Percentiles rank a stretch among this genome's conserved stretches.
Evolutionary conservation across 768 basidiomycete genomes (phyloP).

Genomic region (Agrocybe praecox): DNA sequence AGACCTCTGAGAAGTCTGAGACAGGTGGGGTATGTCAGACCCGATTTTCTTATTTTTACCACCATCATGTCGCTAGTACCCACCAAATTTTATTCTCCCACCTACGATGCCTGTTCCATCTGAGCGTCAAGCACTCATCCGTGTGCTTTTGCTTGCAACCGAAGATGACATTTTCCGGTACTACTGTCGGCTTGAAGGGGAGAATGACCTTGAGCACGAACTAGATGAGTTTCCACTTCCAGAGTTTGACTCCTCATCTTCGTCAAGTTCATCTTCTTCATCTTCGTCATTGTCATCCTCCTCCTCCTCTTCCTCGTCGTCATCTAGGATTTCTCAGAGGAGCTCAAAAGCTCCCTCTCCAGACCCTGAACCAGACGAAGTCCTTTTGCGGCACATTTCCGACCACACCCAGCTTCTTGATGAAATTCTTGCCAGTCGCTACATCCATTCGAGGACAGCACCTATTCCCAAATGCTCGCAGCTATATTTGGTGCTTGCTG

Average conservation of each 20-base stretch:
- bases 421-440: slow-evolving; percentile 5
- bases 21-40: too few species aligned
- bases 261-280: too few species aligned
- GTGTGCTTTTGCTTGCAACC: slow-evolving; percentile 9
- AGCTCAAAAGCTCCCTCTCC: too few species aligned
- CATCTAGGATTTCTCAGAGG: background rate
- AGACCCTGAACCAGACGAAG: background rate
- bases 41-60: too few species aligned
- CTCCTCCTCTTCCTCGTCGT: slow-evolving; percentile 4
- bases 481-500: too few species aligned
- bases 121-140: slow-evolving; percentile 13
- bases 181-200: background rate
- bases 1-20: too few species aligned
- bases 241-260: too few species aligned
- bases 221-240: background rate
- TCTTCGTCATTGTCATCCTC: background rate
- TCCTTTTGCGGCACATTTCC: background rate
- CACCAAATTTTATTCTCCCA: too few species aligned
- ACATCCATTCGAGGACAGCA: slow-evolving; percentile 9
- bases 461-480: too few species aligned
- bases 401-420: slow-evolving; percentile 10
- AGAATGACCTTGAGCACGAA: background rate
- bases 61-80: too few species aligned
- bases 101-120: slow-evolving; percentile 6
- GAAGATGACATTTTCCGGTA: slow-evolving; percentile 7